Evolutionary conservation across 1,284 basidiomycete species (phyloP).

Genomic region (Ustilago tritici): DNA sequence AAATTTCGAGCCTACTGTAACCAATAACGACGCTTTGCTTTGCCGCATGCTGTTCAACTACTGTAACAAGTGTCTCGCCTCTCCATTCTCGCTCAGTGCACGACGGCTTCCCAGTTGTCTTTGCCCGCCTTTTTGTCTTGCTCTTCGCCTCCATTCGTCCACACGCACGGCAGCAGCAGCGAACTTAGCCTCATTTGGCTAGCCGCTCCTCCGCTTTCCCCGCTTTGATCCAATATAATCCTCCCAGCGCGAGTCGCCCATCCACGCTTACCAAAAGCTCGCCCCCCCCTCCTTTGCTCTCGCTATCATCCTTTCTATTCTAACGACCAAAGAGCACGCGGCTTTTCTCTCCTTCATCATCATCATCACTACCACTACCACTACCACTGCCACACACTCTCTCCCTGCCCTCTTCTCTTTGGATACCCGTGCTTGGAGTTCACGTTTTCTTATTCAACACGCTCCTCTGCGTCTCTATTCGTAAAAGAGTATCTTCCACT

Average conservation of each 20-base stretch:
- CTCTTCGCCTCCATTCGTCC: background rate
- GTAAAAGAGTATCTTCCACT: background rate
- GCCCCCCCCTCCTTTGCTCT: constrained; percentile 1
- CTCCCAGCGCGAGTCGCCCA: background rate
- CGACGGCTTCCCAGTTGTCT: background rate
- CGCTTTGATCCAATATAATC: constrained; percentile 28
- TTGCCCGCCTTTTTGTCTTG: constrained; percentile 16
- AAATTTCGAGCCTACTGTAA: background rate
- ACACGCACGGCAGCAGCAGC: background rate
- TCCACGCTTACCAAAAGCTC: background rate
- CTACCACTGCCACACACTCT: background rate
- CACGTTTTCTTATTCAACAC: background rate
- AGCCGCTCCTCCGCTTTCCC: constrained; percentile 19
- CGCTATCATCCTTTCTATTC: constrained; percentile 7
- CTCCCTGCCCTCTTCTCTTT: constrained; percentile 15
- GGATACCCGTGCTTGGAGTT: constrained; percentile 34
- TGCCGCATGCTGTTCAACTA: too few relatives aligned
- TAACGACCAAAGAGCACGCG: background rate
- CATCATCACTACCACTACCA: background rate
- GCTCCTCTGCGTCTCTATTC: background rate
- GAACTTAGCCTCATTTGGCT: background rate
- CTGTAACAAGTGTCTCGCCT: background rate
- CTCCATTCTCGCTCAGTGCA: too few relatives aligned
- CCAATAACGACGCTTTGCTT: too few relatives aligned
- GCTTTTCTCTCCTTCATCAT: constrained; percentile 11